These are phyloP conservation scores for Quercus variabilis DNA, from an alignment of 306 rosid species.

Conservation along the genomic window DNA sequence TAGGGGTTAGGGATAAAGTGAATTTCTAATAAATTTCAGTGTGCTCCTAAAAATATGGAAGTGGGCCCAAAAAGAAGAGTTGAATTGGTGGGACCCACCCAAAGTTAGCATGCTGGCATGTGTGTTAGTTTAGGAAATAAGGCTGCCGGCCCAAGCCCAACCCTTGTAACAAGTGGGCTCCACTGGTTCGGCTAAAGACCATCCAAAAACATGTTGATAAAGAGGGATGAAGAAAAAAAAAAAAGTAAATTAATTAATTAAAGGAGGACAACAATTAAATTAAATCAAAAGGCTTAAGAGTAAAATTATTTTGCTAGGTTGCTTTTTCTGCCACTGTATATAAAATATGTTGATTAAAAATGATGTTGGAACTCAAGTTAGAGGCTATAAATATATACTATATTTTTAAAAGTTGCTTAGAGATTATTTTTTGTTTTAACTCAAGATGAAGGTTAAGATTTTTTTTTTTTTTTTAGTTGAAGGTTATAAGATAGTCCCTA, in stretches of 20 bases:
- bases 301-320: too few species aligned
- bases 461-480: too few species aligned
- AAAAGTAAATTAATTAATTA: neutral
- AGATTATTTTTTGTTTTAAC: too few species aligned
- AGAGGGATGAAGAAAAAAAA: neutral
- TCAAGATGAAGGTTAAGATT: too few species aligned
- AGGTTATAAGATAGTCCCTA: too few species aligned
- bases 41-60: neutral
- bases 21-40: constrained; percentile 13
- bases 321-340: too few species aligned
- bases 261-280: neutral
- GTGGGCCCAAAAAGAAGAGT: constrained; percentile 6
- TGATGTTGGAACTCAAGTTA: too few species aligned
- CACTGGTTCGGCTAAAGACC: constrained; percentile 20
- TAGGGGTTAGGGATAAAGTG: neutral
- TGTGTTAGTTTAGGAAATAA: constrained; percentile 5
- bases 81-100: constrained; percentile 23
- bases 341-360: too few species aligned
- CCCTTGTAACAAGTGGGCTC: constrained; percentile 13
- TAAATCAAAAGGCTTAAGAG: neutral
- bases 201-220: constrained; percentile 1
- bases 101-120: constrained; percentile 34
- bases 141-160: constrained; percentile 53
- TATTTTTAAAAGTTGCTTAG: too few species aligned
- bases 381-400: too few species aligned